Evolutionary conservation across 2,329 filamentous ascomycete species (phyloP), one percentile per base, ranked within the genome.

Genomic region (Colletotrichum cereale): DNA sequence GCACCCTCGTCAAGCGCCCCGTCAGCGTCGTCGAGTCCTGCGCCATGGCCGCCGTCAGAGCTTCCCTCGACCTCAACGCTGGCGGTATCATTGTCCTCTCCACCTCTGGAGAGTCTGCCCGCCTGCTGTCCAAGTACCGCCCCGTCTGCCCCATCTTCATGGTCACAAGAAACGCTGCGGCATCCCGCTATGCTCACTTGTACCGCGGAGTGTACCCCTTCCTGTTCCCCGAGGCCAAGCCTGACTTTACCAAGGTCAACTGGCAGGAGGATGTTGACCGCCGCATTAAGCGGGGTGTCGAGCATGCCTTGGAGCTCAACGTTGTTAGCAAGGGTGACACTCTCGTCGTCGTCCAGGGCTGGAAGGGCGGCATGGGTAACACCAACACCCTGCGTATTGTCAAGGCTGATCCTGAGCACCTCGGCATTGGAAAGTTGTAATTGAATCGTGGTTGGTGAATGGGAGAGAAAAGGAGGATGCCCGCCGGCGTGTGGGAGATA

Each of bases 201-300:
- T 98, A 98, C 87, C 96, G 96, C 81, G 96, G 96, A 78, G 96
- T 99, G 74, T 99, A 98, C 82, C 96, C 96, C 71, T 99, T 99
- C 92, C 88, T 93, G 79, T 98, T 98, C 89, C 90, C 92, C 65
- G 93, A 97, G 87, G 85, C 86, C 78, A 98, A 98, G 91, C 96
- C 96, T 77, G 94, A 99, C 86, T 99, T 98, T 85, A 89, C 88
- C 82, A 90, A 92, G 84, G 90, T 92, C 79, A 95, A 97, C 85
- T 99, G 96, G 96, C 96, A 99, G 87, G 95, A 98, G 87, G 96
- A 99, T 84, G 96, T 99, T 77, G 96, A 99, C 86, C 91, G 92
- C 82, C 94, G 96, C 81, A 94, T 99, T 84, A 97, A 96, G 89
- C 99, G 96, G 95, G 96, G 94, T 82, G 94, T 99, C 82, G 86